Conservation (phyloP, 805 yeast genomes). For the Kuraishia capsulata region DNA sequence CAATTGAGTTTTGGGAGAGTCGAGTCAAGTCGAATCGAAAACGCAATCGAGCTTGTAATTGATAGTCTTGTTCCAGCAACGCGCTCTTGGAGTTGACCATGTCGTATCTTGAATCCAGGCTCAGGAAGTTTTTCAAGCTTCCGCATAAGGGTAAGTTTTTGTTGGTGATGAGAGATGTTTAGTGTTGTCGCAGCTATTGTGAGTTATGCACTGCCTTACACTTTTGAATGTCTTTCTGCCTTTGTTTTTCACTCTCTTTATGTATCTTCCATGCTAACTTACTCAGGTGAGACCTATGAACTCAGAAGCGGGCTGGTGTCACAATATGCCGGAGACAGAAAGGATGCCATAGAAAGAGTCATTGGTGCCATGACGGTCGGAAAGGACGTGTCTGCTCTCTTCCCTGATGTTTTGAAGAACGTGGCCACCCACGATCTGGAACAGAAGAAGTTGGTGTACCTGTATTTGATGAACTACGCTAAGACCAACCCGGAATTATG, state of each 20-base stretch:
- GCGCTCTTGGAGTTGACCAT: constrained; percentile 2
- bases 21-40: no score
- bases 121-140: constrained; percentile 46
- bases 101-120: constrained; percentile 32
- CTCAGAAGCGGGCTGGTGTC: constrained; percentile 85
- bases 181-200: no score
- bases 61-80: no score
- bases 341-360: constrained; percentile 94
- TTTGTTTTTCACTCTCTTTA: no score
- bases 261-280: no score
- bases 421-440: constrained; percentile 95
- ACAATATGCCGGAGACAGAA: constrained; percentile 88
- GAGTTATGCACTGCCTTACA: no score
- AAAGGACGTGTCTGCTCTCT: constrained; percentile 87
- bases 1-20: no score
- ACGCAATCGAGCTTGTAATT: no score
- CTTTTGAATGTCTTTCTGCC: no score
- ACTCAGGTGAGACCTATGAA: constrained; percentile 76
- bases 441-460: constrained; percentile 90
- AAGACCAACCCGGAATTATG: constrained; percentile 93
- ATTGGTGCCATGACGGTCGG: constrained; percentile 98
- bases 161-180: no score
- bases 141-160: constrained; percentile 39
- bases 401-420: constrained; percentile 94
- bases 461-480: constrained; percentile 95